Conservation (phyloP, 148 eudicot species). For the Heliamphora exappendiculata region DNA sequence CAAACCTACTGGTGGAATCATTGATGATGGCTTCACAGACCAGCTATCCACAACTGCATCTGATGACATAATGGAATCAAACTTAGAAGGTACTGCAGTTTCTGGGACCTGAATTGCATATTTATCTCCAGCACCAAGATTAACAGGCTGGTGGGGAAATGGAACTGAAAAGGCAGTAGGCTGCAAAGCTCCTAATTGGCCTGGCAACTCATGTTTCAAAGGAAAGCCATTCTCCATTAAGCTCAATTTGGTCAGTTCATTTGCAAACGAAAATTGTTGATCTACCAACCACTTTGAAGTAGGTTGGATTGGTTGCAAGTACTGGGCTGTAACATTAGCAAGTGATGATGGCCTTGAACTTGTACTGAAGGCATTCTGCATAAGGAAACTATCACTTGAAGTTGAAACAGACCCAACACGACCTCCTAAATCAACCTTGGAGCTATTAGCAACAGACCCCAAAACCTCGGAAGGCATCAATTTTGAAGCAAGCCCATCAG, state of each 20-base stretch:
- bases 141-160: conserved; percentile 41
- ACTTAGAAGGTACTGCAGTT: conserved; percentile 31
- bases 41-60: conserved; percentile 27
- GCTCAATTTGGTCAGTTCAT: conserved; percentile 47
- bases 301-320: conserved; percentile 30
- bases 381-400: conserved; percentile 18
- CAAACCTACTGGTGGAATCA: conserved; percentile 33
- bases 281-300: conserved; percentile 42
- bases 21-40: conserved; percentile 25
- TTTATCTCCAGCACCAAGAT: conserved; percentile 19
- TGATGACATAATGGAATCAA: conserved; percentile 33
- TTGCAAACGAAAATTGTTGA: conserved; percentile 33
- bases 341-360: conserved; percentile 20
- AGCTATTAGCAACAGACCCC: conserved; percentile 21
- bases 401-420: conserved; percentile 19
- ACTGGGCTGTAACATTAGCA: conserved; percentile 25
- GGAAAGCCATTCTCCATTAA: conserved; percentile 44
- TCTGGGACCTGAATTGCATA: conserved; percentile 35
- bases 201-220: conserved; percentile 30
- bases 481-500: conserved; percentile 26
- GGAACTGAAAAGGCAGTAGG: conserved; percentile 49
- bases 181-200: conserved; percentile 25
- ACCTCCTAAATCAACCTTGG: conserved; percentile 26
- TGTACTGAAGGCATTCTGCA: conserved; percentile 26
- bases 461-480: conserved; percentile 28